Conservation (phyloP, 2,329 filamentous ascomycete genomes). For the Cytospora leucostoma region DNA sequence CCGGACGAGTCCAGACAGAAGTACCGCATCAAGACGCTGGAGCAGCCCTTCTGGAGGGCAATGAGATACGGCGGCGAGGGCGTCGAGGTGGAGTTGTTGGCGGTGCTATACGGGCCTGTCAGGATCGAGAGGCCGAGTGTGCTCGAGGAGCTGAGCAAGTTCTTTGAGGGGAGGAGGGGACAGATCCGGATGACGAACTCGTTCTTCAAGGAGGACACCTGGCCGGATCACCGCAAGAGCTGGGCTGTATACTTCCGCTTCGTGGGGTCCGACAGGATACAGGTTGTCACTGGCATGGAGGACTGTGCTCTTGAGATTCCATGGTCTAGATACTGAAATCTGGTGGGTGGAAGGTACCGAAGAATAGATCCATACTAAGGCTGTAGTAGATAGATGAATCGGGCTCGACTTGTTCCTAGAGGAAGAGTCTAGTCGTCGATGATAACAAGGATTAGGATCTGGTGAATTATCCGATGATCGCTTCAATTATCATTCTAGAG, state of each 20-base stretch:
- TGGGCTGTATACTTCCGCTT: conserved; percentile 31
- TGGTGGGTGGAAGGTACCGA: too few relatives aligned
- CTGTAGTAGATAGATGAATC: too few relatives aligned
- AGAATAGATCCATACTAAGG: too few relatives aligned
- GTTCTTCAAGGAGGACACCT: conserved; percentile 32
- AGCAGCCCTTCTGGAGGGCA: conserved; percentile 20
- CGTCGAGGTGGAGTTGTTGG: conserved; percentile 31
- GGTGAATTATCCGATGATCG: too few relatives aligned
- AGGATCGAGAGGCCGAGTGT: conserved; percentile 28
- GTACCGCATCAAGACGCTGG: conserved; percentile 22
- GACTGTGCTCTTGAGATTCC: conserved; percentile 34
- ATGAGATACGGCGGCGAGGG: too few relatives aligned
- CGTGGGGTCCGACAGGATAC: conserved; percentile 29
- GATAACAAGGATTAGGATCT: too few relatives aligned
- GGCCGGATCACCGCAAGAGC: conserved; percentile 29
- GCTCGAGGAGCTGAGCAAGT: conserved; percentile 28
- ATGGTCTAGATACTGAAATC: conserved; percentile 25
- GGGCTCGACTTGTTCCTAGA: too few relatives aligned
- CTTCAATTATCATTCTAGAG: too few relatives aligned
- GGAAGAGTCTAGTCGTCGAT: too few relatives aligned
- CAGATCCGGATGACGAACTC: conserved; percentile 32
- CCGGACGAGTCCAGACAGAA: too few relatives aligned
- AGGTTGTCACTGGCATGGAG: conserved; percentile 36
- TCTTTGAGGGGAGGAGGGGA: conserved; percentile 31
- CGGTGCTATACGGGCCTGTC: conserved; percentile 30